Percentiles rank a stretch among this genome's conserved stretches.
Evolutionary conservation across 2,329 filamentous ascomycete species (phyloP).

Genomic region (Aquanectria penicillioides): DNA sequence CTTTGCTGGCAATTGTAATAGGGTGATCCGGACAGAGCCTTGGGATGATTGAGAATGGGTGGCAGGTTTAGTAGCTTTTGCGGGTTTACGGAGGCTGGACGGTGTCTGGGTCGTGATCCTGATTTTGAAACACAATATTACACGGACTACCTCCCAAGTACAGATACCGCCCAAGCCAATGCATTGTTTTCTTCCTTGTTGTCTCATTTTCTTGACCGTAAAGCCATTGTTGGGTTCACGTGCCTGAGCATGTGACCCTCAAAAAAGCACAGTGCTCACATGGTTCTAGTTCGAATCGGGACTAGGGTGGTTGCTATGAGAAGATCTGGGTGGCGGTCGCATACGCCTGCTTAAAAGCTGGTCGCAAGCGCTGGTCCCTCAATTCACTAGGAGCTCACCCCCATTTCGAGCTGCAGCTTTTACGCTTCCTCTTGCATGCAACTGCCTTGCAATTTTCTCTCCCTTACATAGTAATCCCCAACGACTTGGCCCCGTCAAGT

Average conservation of each 20-base stretch:
- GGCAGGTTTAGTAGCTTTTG: too few species aligned
- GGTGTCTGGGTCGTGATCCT: too few species aligned
- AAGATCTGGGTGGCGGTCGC: conserved; percentile 34
- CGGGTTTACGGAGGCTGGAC: too few species aligned
- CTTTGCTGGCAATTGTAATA: too few species aligned
- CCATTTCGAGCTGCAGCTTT: conserved; percentile 39
- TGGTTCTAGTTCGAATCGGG: conserved; percentile 28
- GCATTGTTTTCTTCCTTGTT: not conserved
- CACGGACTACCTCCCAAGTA: not conserved
- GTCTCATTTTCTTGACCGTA: not conserved
- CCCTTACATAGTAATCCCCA: conserved; percentile 18
- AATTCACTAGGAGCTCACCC: conserved; percentile 38
- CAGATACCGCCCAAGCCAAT: conserved; percentile 4
- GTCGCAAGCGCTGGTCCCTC: conserved; percentile 31
- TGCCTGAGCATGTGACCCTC: conserved; percentile 30
- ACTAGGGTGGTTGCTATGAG: conserved; percentile 47
- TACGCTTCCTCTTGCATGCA: conserved; percentile 30
- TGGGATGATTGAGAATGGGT: too few species aligned
- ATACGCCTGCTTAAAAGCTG: conserved; percentile 43
- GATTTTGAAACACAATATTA: too few species aligned
- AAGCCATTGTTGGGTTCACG: conserved; percentile 19
- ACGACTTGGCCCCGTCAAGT: conserved; percentile 1
- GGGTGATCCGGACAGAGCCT: too few species aligned
- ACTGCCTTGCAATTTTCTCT: conserved; percentile 23
- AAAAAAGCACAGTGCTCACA: not conserved